Base-by-base conservation (phyloP, 148 eudicot species). In the Chenopodium album region DNA sequence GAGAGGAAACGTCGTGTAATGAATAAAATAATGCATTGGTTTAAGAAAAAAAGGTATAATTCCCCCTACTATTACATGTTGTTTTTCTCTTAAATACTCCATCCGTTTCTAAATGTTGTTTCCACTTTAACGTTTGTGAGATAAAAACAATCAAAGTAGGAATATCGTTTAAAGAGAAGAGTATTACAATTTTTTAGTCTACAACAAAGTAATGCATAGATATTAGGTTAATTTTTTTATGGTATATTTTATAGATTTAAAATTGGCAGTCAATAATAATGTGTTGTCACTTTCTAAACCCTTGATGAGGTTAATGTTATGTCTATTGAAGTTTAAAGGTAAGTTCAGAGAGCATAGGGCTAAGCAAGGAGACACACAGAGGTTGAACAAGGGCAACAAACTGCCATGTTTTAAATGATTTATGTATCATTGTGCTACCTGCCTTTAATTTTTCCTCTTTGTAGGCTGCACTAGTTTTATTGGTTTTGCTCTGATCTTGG, bases 401-500 rank as follows among this genome's bases (percentile, higher is more conserved):
- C 62, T 16, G 62, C 62, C 28, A 73, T 64, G 74, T n/a, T 66
- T 73, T 83, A 65, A 73, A 84, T 84, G 86, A 84, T 84, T 75
- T 76, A 79, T 67, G 31, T 59, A 84, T 84, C 86, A 84, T 84
- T 84, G 80, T 82, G 63, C 65, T 54, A 28, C 48, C 75, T 79
- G 66, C 65, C 44, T 41, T 59, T 67, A 72, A 6, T 66, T 70
- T 54, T 41, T 17, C 22, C 48, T 52, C 44, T 79, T 73, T 83
- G 56, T 83, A 47, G 78, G 54, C 22, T 29, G 82, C 50, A 32
- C 31, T 16, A 12, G 16, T 73, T 60, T 54, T 12, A 20, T 79
- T 37, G 20, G 2, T 41, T 23, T 73, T 63, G 63, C 56, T 84
- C 73, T 80, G 63, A 47, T 80, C 28, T 76, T 79, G 60, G 29